Evolutionary conservation across 2,329 filamentous ascomycete species (phyloP), one percentile per base, ranked within the genome.

Genomic region (Cryphonectria parasitica): DNA sequence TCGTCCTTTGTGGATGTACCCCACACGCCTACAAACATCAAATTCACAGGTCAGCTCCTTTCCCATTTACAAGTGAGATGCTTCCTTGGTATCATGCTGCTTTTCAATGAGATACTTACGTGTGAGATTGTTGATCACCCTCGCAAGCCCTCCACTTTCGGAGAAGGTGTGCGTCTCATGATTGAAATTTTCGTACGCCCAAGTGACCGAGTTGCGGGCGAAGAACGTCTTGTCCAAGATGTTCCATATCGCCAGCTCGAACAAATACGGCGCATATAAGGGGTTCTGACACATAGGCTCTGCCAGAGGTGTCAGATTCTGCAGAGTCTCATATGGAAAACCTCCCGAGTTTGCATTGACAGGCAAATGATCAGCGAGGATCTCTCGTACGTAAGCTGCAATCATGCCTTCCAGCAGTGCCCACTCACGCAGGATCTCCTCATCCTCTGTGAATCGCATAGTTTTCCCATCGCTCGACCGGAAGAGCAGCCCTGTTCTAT

Each of bases 181-280:
- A 19, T 64, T 17, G 25, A 28, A 34, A 11, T 3, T 36, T n/a
- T 68, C 66, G 22, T 43, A 64, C 8, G 66, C 66, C 66, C 66
- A 68, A 52, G 54, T 52, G 43, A 52, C 49, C 34, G 58, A 45
- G 34, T 41, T 41, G n/a, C 54, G 58, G 2, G 58, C 25, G 22
- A 68, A 58, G 60, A 63, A 68, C 25, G 43, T 56, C 34, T 54
- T 22, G 43, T 39, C 41, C 0, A 68, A 60, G 15, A 68, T 52
- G 22, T 68, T 68, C 66, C 66, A 68, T 17, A 68, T 52, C 8
- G 66, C 45, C 19, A 68, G 11, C 34, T 68, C 43, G 31, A 68
- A 68, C 8, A 68, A 15, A 31, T 54, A 68, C 15, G 61, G 61
- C 7, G 66, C 66, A 34, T 68, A 68, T 10, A 3, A 43, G 3